Evolutionary conservation across 139 green algal species (phyloP).

Genomic region (Chara braunii): DNA sequence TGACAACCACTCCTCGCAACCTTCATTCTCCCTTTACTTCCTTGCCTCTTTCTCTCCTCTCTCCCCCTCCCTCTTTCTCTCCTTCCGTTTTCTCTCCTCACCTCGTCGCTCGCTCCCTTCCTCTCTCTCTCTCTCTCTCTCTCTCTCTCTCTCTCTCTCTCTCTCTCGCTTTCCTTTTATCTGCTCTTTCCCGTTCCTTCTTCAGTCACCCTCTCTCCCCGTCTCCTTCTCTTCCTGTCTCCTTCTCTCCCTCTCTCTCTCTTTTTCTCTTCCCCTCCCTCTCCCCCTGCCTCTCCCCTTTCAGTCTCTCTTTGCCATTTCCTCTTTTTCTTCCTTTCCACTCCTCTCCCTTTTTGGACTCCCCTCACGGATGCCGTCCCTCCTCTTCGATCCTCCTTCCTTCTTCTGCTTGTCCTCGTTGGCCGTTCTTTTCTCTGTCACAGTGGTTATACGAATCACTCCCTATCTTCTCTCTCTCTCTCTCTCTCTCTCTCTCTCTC

Average conservation of each 20-base stretch:
- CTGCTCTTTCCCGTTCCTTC: not conserved
- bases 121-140: conserved; percentile 18
- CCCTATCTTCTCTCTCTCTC: too few species aligned
- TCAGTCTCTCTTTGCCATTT: conserved; percentile 11
- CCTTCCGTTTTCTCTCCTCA: too few species aligned
- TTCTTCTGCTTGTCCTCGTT: too few species aligned
- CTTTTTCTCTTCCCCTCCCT: conserved; percentile 5
- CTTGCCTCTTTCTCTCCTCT: too few species aligned
- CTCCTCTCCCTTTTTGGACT: not conserved
- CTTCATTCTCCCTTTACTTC: too few species aligned
- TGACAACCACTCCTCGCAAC: too few species aligned
- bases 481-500: too few species aligned
- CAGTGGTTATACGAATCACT: too few species aligned
- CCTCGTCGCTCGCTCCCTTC: not conserved
- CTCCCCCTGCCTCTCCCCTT: conserved; percentile 10
- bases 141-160: conserved; percentile 17
- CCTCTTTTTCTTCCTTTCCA: conserved; percentile 9
- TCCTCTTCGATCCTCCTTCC: too few species aligned
- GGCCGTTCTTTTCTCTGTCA: too few species aligned
- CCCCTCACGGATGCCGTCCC: too few species aligned
- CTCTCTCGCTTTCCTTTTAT: conserved; percentile 11
- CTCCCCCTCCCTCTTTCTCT: too few species aligned
- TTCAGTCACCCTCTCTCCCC: conserved; percentile 12
- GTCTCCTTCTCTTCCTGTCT: conserved; percentile 7
- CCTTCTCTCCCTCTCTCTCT: conserved; percentile 18